Conservation (phyloP, 495 filamentous ascomycete genomes). For the Pyronema domesticum region DNA sequence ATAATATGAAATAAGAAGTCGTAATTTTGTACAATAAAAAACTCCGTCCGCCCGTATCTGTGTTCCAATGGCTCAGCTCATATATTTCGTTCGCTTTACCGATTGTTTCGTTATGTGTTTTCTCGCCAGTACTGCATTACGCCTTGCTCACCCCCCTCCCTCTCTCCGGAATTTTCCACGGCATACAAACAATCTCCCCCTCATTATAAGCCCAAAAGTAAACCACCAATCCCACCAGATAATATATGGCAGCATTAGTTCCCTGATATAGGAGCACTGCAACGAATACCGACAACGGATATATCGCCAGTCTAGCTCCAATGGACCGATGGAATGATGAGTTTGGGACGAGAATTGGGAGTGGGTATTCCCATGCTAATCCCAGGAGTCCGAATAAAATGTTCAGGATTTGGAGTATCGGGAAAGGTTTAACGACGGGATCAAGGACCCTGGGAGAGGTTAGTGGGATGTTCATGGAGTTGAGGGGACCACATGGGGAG, state of each 20-base stretch:
- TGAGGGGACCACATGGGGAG: neutral
- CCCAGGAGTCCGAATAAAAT: conserved; percentile 70
- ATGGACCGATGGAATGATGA: conserved; percentile 67
- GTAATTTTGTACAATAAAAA: too few relatives aligned
- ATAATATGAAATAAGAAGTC: too few relatives aligned
- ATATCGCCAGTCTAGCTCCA: conserved; percentile 63
- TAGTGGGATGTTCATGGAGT: neutral
- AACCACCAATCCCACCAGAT: conserved; percentile 65
- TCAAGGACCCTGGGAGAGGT: conserved; percentile 45
- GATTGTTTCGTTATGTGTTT: too few relatives aligned
- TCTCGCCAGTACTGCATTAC: too few relatives aligned
- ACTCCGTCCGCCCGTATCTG: too few relatives aligned
- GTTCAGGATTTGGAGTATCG: conserved; percentile 86
- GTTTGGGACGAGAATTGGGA: conserved; percentile 43
- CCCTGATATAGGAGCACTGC: conserved; percentile 75
- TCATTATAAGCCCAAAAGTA: conserved; percentile 97
- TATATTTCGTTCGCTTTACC: too few relatives aligned
- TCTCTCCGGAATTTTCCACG: conserved; percentile 23
- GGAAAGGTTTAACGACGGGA: conserved; percentile 63
- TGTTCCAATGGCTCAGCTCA: too few relatives aligned
- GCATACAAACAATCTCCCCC: conserved; percentile 44
- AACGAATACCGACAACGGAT: conserved; percentile 61
- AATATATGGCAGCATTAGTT: conserved; percentile 82
- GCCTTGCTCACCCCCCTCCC: conserved; percentile 8
- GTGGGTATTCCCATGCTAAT: conserved; percentile 82